These are phyloP conservation scores for Aspergillus fijiensis DNA, from an alignment of 2,329 filamentous ascomycete genomes.

Conservation along the genomic window DNA sequence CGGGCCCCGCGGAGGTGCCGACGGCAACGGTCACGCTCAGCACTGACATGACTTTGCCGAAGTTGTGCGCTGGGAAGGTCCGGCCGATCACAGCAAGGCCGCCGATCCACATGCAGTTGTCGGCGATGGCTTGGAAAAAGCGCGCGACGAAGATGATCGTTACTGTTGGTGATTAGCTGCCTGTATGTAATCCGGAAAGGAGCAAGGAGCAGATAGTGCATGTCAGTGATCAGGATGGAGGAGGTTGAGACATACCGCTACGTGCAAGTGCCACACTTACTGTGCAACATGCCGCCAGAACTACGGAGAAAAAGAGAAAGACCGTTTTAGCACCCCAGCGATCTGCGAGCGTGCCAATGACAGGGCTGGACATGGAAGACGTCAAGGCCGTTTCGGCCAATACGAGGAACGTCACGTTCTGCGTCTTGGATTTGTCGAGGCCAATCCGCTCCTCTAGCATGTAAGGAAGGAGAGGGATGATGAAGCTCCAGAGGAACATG, in stretches of 20 bases:
- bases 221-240: not conserved
- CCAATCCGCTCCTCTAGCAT: conserved; percentile 21
- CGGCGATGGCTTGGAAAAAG: conserved; percentile 24
- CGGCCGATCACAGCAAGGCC: conserved; percentile 24
- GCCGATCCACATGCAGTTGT: conserved; percentile 26
- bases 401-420: conserved; percentile 19
- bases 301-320: not conserved
- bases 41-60: conserved; percentile 22
- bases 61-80: conserved; percentile 14
- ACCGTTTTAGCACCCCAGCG: conserved; percentile 13
- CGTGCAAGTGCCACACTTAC: not conserved
- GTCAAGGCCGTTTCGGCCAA: conserved; percentile 22
- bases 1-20: conserved; percentile 21
- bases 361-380: conserved; percentile 20
- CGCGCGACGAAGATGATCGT: conserved; percentile 21
- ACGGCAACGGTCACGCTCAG: conserved; percentile 15
- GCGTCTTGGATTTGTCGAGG: conserved; percentile 11
- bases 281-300: not conserved
- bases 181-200: too few relatives aligned
- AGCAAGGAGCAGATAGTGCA: too few relatives aligned
- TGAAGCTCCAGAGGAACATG: conserved; percentile 23
- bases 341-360: conserved; percentile 19
- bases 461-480: conserved; percentile 21
- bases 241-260: not conserved
- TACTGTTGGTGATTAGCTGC: not conserved